phyloP scores from a whole-genome alignment of 2,329 filamentous ascomycete genomes.

The Madurella fahalii region DNA sequence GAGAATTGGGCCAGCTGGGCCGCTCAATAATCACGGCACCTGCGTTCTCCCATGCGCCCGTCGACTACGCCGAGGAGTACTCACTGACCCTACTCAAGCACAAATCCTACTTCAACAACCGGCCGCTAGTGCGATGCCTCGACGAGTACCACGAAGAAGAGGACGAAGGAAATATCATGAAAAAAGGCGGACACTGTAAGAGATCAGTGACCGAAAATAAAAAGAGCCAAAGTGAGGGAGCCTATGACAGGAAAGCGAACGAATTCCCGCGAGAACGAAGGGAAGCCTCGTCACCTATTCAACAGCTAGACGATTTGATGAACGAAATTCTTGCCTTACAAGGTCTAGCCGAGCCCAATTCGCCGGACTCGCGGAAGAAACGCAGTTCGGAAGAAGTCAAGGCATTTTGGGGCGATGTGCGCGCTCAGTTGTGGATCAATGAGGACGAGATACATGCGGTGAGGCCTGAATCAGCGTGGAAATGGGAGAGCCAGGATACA shows the following conservation, averaged over 20 bases:
- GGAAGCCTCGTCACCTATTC: neutral
- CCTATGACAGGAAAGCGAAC: too few species aligned
- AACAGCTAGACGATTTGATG: constrained; percentile 4
- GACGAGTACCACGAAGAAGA: constrained; percentile 19
- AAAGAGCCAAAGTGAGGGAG: neutral
- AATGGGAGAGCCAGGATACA: too few species aligned
- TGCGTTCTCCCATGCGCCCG: neutral
- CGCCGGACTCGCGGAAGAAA: neutral
- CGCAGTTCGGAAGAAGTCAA: constrained; percentile 6
- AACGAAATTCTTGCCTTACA: neutral
- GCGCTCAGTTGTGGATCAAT: constrained; percentile 16
- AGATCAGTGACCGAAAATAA: neutral
- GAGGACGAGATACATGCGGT: constrained; percentile 17
- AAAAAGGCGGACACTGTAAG: neutral
- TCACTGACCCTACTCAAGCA: constrained; percentile 34
- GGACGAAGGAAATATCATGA: neutral
- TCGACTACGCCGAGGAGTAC: constrained; percentile 26
- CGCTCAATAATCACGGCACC: neutral
- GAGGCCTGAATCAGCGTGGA: neutral
- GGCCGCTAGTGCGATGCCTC: constrained; percentile 31
- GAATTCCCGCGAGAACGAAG: neutral
- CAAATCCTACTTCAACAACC: constrained; percentile 31
- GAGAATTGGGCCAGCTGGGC: neutral
- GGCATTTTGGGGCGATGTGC: constrained; percentile 16
- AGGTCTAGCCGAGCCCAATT: neutral